Evolutionary conservation across 768 basidiomycete genomes (phyloP), one percentile per base, ranked within the genome.

Genomic region (Agaricus sinodeliciosus): DNA sequence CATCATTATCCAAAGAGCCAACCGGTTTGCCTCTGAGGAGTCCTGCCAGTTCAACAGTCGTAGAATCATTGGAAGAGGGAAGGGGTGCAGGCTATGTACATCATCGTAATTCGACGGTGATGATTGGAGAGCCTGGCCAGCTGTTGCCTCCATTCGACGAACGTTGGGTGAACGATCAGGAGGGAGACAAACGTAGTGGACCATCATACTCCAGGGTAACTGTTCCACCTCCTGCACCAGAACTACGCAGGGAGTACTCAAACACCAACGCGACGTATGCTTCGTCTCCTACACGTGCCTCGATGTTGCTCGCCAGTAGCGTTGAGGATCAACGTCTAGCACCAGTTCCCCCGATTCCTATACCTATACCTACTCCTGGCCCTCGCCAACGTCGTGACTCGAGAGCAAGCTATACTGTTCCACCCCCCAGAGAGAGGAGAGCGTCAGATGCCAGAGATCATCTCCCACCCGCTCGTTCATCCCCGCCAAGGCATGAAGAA

Each of bases 41-140:
- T 27, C 52, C 52, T n/a, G 46, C 39, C 26, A 54, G 37, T 36
- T 54, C 52, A 6, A 19, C 41, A 9, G 11, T 54, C n/a, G 45
- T 54, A 9, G 52, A 54, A 45, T 47, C 52, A 15, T 26, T 54
- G 43, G 52, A 54, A 22, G 52, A 54, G 35, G 52, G 52, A 9
- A 19, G 52, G 18, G 45, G 27, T 7, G n/a, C 45, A 19, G 26
- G 36, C 7, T 54, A 54, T 18, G 26, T 25, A 18, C 37, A 42
- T 28, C 37, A 48, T 31, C 45, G 52, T 7, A 43, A 54, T 18
- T 54, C 52, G 11, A 54, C 40, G 8, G 52, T 54, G 6, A 13
- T 43, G 7, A 11, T 48, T 5, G 52, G 28, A 13, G 46, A 54
- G 9, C 39, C 28, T 41, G 43, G 42, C 12, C 39, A 26, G 13